Base-by-base conservation (phyloP, 106 monocot species). In the Platanthera guangdongensis region DNA sequence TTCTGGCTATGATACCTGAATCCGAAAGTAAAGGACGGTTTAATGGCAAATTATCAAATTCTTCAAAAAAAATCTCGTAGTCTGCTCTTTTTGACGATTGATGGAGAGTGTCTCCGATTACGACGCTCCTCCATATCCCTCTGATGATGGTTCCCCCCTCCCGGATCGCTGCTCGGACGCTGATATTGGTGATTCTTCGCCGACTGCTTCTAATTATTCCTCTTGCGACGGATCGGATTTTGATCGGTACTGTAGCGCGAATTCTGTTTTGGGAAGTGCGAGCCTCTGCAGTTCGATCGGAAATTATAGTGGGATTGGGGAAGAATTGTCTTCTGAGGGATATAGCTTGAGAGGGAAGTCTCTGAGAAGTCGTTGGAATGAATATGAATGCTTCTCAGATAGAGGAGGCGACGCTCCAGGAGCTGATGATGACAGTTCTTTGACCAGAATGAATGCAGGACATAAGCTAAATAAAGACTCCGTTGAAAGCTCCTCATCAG, bases 231-330 rank as follows among this genome's bases (percentile, higher is more conserved):
- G 77, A 76, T 89, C 91, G 49, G 94, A 94, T 14, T 78, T 85
- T 59, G 92, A 95, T 9, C 80, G 81, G 52, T 95, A 95, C 78
- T 88, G 90, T 78, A 92, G 92, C 76, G 95, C 95, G 39, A 90
- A 92, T 75, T 95, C 95, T 45, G 77, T 75, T 6, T 82, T 95
- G 55, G 95, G 84, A 7, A 81, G 77, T 64, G 84, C 86, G 73
- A 95, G 92, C 77, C 32, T 83, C 48, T 89, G 88, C 81, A 87
- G 92, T 53, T 92, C 88, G 52, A 25, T 83, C 9, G 80, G 81
- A 15, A 83, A 80, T 70, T 64, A 60, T 72, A 67, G 76, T 21
- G 91, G 82, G 4, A 74, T 75, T 48, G 25, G 82, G 3, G 84
- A 85, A 49, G 70, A 70, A 7, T 70, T 48, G 15, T 7, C 47